phyloP scores from a whole-genome alignment of 345 rosid genomes.

The Camelina neglecta region DNA sequence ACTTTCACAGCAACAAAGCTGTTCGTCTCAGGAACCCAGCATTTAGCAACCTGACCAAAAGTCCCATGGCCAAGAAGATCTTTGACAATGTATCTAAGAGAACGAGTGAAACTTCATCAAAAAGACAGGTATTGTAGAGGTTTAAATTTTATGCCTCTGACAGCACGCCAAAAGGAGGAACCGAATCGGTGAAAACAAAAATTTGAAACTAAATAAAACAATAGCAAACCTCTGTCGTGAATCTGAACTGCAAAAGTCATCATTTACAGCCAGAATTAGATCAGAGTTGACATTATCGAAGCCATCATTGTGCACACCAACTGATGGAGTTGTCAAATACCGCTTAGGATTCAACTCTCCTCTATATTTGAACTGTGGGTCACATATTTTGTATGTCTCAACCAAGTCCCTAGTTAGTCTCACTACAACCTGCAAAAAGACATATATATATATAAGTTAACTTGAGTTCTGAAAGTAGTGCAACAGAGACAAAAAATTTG shows the following conservation, averaged over 20 bases:
- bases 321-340: slow-evolving; percentile 92
- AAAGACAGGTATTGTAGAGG: background rate
- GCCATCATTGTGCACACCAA: slow-evolving; percentile 93
- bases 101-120: slow-evolving; percentile 38
- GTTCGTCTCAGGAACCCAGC: slow-evolving; percentile 79
- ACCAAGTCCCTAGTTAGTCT: slow-evolving; percentile 86
- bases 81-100: slow-evolving; percentile 87
- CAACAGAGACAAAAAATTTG: slow-evolving; percentile 16
- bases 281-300: slow-evolving; percentile 93
- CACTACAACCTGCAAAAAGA: slow-evolving; percentile 75
- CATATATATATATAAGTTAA: slow-evolving; percentile 14
- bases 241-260: slow-evolving; percentile 67
- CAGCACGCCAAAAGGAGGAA: slow-evolving; percentile 33
- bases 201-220: slow-evolving; percentile 1
- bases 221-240: slow-evolving; percentile 79
- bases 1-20: slow-evolving; percentile 92
- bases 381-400: slow-evolving; percentile 87
- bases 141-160: slow-evolving; percentile 24
- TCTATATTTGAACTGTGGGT: slow-evolving; percentile 86
- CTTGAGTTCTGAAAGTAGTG: slow-evolving; percentile 24
- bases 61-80: slow-evolving; percentile 99
- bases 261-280: slow-evolving; percentile 87
- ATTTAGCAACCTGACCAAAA: slow-evolving; percentile 98
- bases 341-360: slow-evolving; percentile 96
- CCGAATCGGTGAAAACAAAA: slow-evolving; percentile 7